Percentiles rank a stretch among this genome's conserved stretches.
Conservation (phyloP, 2,329 filamentous ascomycete genomes). For the Neoarthrinium moseri region DNA sequence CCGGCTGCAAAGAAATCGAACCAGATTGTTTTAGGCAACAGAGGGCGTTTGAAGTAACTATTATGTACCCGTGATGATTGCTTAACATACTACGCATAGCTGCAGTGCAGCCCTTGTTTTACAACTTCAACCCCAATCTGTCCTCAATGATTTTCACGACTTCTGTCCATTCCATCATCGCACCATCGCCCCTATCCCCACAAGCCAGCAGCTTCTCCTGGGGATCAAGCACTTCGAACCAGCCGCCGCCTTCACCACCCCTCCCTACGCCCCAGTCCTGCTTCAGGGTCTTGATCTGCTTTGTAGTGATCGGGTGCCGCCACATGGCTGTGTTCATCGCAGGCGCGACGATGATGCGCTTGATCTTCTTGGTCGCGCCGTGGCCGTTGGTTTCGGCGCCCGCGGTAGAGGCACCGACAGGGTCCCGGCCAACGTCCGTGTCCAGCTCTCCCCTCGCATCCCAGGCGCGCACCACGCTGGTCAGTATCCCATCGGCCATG, state of each 20-base stretch:
- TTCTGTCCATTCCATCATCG: constrained; percentile 78
- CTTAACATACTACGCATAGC: too few species aligned
- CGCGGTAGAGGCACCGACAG: constrained; percentile 4
- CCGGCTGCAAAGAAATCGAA: too few species aligned
- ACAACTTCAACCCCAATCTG: constrained; percentile 38
- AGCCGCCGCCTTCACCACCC: constrained; percentile 32
- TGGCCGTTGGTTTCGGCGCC: constrained; percentile 16
- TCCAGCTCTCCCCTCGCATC: constrained; percentile 69
- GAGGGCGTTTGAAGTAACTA: too few species aligned
- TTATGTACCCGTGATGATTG: too few species aligned
- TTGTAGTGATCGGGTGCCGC: constrained; percentile 75
- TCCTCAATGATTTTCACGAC: constrained; percentile 67
- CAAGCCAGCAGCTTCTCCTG: constrained; percentile 79
- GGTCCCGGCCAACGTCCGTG: constrained; percentile 13
- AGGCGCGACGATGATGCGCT: constrained; percentile 72
- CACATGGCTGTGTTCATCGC: constrained; percentile 94
- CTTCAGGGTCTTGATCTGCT: constrained; percentile 67
- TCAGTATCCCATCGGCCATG: constrained; percentile 74
- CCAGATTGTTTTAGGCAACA: too few species aligned
- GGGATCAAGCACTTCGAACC: constrained; percentile 72
- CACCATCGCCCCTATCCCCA: constrained; percentile 78
- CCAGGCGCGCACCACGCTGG: constrained; percentile 79
- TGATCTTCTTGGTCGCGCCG: constrained; percentile 39
- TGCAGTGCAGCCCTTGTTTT: too few species aligned
- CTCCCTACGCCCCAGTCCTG: constrained; percentile 67